These are phyloP conservation scores for Colletotrichum karsti DNA, from an alignment of 2,329 filamentous ascomycete species.

Conservation along the genomic window DNA sequence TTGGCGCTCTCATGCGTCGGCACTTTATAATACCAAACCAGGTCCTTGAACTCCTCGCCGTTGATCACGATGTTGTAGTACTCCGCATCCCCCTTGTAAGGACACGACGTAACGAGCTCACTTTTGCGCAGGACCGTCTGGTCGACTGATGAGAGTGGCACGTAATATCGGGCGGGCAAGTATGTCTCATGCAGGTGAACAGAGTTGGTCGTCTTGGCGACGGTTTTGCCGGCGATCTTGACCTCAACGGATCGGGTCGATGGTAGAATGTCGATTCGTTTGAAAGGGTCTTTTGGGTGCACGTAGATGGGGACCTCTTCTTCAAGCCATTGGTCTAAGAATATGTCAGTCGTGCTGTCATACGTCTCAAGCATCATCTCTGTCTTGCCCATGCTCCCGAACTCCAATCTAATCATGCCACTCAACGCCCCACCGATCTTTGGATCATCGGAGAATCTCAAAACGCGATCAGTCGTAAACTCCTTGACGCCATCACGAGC, in stretches of 20 bases:
- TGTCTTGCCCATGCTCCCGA: slow-evolving; percentile 45
- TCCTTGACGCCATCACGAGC: slow-evolving; percentile 34
- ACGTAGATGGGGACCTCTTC: slow-evolving; percentile 67
- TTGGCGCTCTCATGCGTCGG: slow-evolving; percentile 64
- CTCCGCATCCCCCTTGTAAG: slow-evolving; percentile 73
- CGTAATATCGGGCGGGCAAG: slow-evolving; percentile 66
- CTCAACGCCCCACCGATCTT: slow-evolving; percentile 40
- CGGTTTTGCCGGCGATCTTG: slow-evolving; percentile 50
- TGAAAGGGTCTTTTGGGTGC: slow-evolving; percentile 75
- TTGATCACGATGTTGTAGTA: slow-evolving; percentile 66
- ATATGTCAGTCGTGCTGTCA: neutral
- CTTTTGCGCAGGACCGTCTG: slow-evolving; percentile 55
- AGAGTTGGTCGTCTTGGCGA: slow-evolving; percentile 55
- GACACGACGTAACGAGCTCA: slow-evolving; percentile 64
- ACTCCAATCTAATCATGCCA: slow-evolving; percentile 44
- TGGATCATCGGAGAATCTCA: slow-evolving; percentile 49
- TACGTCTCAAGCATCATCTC: no score
- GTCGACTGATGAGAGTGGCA: slow-evolving; percentile 61
- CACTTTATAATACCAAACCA: slow-evolving; percentile 70
- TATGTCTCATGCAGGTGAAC: slow-evolving; percentile 69
- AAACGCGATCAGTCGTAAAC: slow-evolving; percentile 40
- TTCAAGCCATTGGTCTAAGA: slow-evolving; percentile 53
- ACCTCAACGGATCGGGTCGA: slow-evolving; percentile 63
- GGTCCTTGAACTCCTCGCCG: slow-evolving; percentile 53
- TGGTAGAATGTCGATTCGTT: slow-evolving; percentile 68